Conservation (phyloP, 1,284 basidiomycete genomes). For the Tilletia horrida region DNA sequence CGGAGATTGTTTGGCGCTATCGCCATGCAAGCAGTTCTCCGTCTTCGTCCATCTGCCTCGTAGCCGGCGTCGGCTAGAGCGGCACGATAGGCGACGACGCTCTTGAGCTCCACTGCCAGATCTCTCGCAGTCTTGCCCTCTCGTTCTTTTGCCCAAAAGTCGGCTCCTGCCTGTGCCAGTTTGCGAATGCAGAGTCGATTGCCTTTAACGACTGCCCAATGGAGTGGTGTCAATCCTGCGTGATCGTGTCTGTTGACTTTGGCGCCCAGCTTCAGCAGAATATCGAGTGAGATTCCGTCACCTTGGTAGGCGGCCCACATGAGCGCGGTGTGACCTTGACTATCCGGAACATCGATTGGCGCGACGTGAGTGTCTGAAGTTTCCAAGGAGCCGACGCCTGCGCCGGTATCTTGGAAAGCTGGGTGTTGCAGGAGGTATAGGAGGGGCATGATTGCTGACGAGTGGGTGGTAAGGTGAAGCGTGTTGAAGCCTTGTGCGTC, state of each 20-base stretch:
- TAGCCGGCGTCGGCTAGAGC: constrained; percentile 74
- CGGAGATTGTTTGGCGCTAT: constrained; percentile 55
- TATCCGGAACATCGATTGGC: constrained; percentile 59
- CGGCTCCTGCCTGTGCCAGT: constrained; percentile 78
- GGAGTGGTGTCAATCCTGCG: constrained; percentile 79
- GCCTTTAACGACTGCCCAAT: constrained; percentile 98
- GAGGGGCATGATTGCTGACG: constrained; percentile 86
- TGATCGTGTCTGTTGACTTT: constrained; percentile 73
- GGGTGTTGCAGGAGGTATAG: constrained; percentile 79
- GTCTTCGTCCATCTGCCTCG: constrained; percentile 65
- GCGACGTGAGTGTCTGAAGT: background rate
- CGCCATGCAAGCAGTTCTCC: constrained; percentile 59
- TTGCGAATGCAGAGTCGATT: constrained; percentile 78
- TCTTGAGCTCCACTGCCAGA: constrained; percentile 83
- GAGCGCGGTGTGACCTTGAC: constrained; percentile 86
- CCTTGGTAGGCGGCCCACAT: constrained; percentile 99
- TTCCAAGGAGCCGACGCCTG: constrained; percentile 38
- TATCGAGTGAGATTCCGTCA: constrained; percentile 87
- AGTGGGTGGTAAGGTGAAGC: constrained; percentile 90
- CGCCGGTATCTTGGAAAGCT: constrained; percentile 56
- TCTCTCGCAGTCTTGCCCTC: constrained; percentile 85
- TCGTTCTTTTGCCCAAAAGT: constrained; percentile 74
- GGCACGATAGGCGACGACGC: constrained; percentile 77
- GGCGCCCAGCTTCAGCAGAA: constrained; percentile 83
- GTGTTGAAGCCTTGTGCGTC: constrained; percentile 97